A percentile compares a stretch with the other conserved stretches of the same genome.
Evolutionary conservation across 2,329 filamentous ascomycete genomes (phyloP).

Genomic region (Cytospora piceae): DNA sequence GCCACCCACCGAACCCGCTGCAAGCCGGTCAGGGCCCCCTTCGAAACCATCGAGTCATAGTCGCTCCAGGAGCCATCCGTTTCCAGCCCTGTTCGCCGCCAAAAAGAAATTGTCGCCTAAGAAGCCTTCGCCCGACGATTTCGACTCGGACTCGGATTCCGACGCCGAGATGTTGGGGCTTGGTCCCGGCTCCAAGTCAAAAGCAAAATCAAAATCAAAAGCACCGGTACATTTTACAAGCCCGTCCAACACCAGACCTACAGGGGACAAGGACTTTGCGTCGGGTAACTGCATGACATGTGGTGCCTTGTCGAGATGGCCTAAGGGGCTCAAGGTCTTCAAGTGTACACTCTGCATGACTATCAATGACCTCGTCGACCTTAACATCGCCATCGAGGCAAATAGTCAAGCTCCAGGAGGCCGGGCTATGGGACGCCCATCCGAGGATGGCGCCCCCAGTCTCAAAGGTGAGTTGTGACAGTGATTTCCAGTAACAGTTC

Average conservation of each 20-base stretch:
- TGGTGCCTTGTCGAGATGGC: constrained; percentile 79
- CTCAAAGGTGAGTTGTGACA: constrained; percentile 21
- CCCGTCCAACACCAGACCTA: constrained; percentile 29
- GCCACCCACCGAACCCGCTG: constrained; percentile 46
- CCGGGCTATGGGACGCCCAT: constrained; percentile 11
- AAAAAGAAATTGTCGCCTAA: constrained; percentile 57
- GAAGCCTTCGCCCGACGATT: constrained; percentile 42
- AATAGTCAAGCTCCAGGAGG: constrained; percentile 16
- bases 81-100: constrained; percentile 70
- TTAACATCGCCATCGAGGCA: constrained; percentile 20
- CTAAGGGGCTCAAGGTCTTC: constrained; percentile 72
- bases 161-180: constrained; percentile 38
- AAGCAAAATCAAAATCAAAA: constrained; percentile 41
- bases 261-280: constrained; percentile 59
- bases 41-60: constrained; percentile 46
- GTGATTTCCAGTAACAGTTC: neutral
- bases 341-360: constrained; percentile 83
- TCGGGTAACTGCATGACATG: constrained; percentile 86
- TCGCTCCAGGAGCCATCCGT: constrained; percentile 80
- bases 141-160: constrained; percentile 47
- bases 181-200: constrained; percentile 40
- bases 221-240: constrained; percentile 15
- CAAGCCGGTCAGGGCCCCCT: constrained; percentile 24
- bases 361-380: constrained; percentile 71
- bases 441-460: constrained; percentile 32